Conservation (phyloP, 495 filamentous ascomycete species). For the Penicillium steckii region DNA sequence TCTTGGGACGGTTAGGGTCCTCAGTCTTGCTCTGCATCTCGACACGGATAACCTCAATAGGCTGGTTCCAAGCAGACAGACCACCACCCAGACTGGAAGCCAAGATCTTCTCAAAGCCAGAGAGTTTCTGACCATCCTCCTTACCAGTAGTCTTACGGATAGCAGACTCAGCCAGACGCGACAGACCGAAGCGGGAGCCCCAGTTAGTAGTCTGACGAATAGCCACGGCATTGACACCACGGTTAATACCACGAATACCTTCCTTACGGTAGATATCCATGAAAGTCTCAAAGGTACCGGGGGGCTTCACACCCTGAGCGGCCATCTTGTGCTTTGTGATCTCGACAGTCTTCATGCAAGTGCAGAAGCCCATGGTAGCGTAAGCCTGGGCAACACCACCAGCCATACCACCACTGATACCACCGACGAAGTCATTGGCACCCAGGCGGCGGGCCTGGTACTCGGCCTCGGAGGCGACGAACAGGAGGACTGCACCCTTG, state of each 20-base stretch:
- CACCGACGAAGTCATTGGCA: conserved; percentile 79
- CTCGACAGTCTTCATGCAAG: conserved; percentile 99
- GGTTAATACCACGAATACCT: conserved; percentile 95
- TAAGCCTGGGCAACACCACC: conserved; percentile 98
- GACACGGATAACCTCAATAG: conserved; percentile 98
- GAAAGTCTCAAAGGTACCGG: conserved; percentile 88
- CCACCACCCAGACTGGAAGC: conserved; percentile 89
- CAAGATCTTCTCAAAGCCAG: conserved; percentile 81
- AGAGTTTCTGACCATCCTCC: conserved; percentile 72
- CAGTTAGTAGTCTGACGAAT: conserved; percentile 99
- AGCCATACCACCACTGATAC: conserved; percentile 87
- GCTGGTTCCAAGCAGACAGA: conserved; percentile 97
- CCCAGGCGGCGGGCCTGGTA: conserved; percentile 81
- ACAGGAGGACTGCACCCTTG: conserved; percentile 97
- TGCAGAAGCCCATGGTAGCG: conserved; percentile 99
- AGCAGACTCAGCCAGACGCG: conserved; percentile 81
- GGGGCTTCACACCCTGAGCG: conserved; percentile 74
- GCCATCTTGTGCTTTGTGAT: conserved; percentile 98
- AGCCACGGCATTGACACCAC: conserved; percentile 95
- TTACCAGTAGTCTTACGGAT: conserved; percentile 83
- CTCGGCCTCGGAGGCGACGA: conserved; percentile 97
- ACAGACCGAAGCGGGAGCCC: conserved; percentile 93
- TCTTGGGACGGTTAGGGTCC: conserved; percentile 96
- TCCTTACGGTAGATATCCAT: conserved; percentile 95
- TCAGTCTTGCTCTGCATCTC: conserved; percentile 99